Percentiles rank a stretch among this genome's conserved stretches.
Evolutionary conservation across 2,329 filamentous ascomycete species (phyloP).

Genomic region (Aspergillus vadensis): DNA sequence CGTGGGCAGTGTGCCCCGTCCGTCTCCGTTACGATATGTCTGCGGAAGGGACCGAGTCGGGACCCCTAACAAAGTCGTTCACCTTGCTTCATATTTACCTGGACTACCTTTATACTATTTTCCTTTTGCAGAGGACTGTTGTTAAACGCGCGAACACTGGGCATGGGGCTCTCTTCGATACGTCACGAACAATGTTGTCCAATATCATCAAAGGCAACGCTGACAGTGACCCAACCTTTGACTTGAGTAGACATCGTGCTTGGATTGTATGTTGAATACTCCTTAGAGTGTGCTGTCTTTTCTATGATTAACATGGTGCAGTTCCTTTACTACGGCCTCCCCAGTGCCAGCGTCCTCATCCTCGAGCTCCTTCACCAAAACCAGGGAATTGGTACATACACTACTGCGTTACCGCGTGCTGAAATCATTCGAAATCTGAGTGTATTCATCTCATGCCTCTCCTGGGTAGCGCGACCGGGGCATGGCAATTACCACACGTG

Average conservation of each 20-base stretch:
- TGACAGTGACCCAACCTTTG: constrained; percentile 30
- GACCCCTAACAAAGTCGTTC: constrained; percentile 22
- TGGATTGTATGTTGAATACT: constrained; percentile 34
- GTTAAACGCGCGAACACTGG: constrained; percentile 36
- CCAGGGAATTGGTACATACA: constrained; percentile 29
- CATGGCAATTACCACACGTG: constrained; percentile 40
- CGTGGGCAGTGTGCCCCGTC: constrained; percentile 29
- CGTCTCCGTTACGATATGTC: constrained; percentile 30
- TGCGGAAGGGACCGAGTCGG: constrained; percentile 10
- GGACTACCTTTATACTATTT: constrained; percentile 39
- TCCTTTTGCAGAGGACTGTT: constrained; percentile 37
- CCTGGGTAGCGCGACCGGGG: constrained; percentile 36
- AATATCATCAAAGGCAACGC: constrained; percentile 33
- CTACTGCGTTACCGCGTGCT: constrained; percentile 30
- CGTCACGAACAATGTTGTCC: constrained; percentile 34
- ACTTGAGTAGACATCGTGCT: constrained; percentile 36
- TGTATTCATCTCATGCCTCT: constrained; percentile 36
- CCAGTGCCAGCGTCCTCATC: constrained; percentile 35
- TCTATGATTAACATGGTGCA: constrained; percentile 14
- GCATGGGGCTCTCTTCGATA: constrained; percentile 35
- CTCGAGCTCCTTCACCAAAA: constrained; percentile 38
- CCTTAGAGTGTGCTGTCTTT: background rate
- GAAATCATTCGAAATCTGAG: constrained; percentile 39
- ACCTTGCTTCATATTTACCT: constrained; percentile 33
- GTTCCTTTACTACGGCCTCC: constrained; percentile 38